Conservation (phyloP, 176 grass and related monocot species). For the Carex littledalei region DNA sequence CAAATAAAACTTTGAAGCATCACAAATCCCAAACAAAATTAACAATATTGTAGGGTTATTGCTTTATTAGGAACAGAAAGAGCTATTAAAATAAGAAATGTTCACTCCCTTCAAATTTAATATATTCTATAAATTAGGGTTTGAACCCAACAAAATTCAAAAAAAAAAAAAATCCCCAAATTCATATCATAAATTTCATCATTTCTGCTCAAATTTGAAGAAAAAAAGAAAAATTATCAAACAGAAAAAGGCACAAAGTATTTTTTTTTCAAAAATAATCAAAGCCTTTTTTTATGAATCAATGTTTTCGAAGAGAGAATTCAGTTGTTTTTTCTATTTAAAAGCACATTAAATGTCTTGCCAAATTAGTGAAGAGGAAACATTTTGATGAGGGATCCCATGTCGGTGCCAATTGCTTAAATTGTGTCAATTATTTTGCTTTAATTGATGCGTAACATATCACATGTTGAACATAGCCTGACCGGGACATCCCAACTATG, state of each 20-base stretch:
- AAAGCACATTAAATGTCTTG: background rate
- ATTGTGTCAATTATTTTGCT: background rate
- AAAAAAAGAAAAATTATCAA: background rate
- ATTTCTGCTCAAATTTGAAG: background rate
- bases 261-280: background rate
- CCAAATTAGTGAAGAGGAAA: background rate
- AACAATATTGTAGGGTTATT: background rate
- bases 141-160: no score
- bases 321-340: background rate
- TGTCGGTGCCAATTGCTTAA: background rate
- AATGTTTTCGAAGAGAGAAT: background rate
- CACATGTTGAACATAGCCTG: background rate
- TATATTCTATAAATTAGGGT: no score
- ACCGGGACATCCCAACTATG: background rate
- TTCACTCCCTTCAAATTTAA: no score
- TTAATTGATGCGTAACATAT: conserved; percentile 6
- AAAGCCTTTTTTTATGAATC: background rate
- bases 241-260: background rate
- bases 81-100: background rate
- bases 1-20: no score
- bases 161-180: no score
- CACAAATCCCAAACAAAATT: background rate
- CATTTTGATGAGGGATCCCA: background rate
- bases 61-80: background rate
- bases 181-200: background rate